Base-by-base conservation (phyloP, 306 rosid species). In the Comarum palustre region DNA sequence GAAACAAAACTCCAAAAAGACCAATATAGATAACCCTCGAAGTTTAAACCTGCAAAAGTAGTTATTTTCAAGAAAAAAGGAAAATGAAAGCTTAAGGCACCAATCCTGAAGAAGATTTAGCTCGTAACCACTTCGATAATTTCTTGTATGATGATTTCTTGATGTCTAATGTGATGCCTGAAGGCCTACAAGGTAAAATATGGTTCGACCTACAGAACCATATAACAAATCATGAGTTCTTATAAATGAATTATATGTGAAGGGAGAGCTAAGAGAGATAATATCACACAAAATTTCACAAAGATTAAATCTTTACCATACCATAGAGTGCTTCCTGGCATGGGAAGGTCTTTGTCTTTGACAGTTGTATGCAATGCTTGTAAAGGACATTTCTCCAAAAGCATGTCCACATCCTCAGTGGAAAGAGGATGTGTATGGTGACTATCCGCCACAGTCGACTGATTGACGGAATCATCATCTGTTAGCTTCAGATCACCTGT, bases 261-360 rank as follows among this genome's bases (percentile, higher is more conserved):
- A 52, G 64, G 20, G 8, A 59, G 39, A 0, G 55, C 22, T 10
- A 62, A 66, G 54, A 50, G 60, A 22, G 68, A 24, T 5, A 29
- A 65, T 51, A 24, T 5, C 41, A 65, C 38, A 32, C 4, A 25
- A 41, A 65, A 27, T 58, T 58, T 58, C 32, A 17, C 15, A 20
- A 27, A 50, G 15, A 11, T 12, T 6, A 5, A 69, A 41, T 75
- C 24, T 46, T 59, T 32, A 63, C 64, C 82, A 74, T 69, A 94
- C 98, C 97, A 94, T 59, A 94, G 62, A 36, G 96, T 94, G 86
- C 98, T 91, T 84, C 98, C 98, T n/a, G 97, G 94, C 83, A 89
- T 68, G 62, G 96, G 97, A 79, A 94, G 87, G 66, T 89, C 97
- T 76, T 87, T 93, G 64, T 93, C 98, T 79, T 86, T 91, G 54